phyloP scores from a whole-genome alignment of 768 basidiomycete genomes.

The Lactarius sanguifluus region DNA sequence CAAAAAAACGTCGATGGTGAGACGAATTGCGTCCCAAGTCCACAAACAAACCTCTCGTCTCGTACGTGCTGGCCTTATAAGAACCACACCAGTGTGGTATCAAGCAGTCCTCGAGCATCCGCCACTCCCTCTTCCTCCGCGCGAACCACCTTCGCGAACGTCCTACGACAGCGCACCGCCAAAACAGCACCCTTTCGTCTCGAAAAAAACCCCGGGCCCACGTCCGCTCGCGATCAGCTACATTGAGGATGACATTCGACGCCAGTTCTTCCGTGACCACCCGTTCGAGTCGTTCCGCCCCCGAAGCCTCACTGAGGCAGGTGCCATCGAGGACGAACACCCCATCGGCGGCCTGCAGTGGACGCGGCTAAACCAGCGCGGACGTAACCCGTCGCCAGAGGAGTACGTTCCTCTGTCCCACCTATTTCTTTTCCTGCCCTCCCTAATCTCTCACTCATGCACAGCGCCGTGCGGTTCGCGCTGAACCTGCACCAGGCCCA shows the following conservation, averaged over 20 bases:
- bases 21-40: constrained; percentile 82
- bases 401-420: constrained; percentile 58
- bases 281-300: constrained; percentile 94
- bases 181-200: constrained; percentile 21
- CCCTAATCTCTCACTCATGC: constrained; percentile 18
- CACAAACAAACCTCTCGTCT: constrained; percentile 85
- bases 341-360: constrained; percentile 61
- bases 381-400: constrained; percentile 81
- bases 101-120: constrained; percentile 83
- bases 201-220: constrained; percentile 20
- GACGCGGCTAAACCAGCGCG: constrained; percentile 78
- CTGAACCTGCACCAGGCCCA: constrained; percentile 73
- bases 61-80: constrained; percentile 61
- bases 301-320: constrained; percentile 70
- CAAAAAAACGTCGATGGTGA: constrained; percentile 51
- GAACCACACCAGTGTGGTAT: constrained; percentile 76
- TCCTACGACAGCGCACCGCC: constrained; percentile 46
- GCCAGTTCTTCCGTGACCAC: constrained; percentile 93
- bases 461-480: constrained; percentile 78
- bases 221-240: constrained; percentile 65
- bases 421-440: neutral
- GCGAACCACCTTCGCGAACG: constrained; percentile 59
- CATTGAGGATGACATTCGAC: constrained; percentile 80
- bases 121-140: constrained; percentile 82
- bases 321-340: constrained; percentile 53